Evolutionary conservation across 192 early-diverging fungal genomes (phyloP), one percentile per base, ranked within the genome.

Genomic region (Dispira simplex): DNA sequence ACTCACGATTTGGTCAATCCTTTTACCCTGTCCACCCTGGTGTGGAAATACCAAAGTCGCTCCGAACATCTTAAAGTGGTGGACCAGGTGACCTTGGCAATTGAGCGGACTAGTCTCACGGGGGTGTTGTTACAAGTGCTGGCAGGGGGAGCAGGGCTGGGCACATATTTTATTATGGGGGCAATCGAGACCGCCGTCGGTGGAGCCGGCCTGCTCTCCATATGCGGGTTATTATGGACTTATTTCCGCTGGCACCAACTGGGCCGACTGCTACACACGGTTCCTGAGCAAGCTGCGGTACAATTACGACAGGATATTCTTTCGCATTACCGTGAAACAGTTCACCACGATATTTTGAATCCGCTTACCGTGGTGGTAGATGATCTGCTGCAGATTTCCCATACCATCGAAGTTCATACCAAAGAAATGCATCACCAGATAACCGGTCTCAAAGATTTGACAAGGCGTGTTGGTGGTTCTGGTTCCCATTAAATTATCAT

Each of bases 311-410:
- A 20, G 49, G n/a, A 18, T 23, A 51, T 23, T 51, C 23, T 20
- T 18, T 18, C 16, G 8, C 49, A 51, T 4, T 51, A 51, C 49
- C 49, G 23, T 20, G 23, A 1, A 20, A 4, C 49, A 51, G 8
- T 51, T 51, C 49, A 23, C 25, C 26, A 44, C 4, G 26, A 26
- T 26, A 59, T 59, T n/a, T n/a, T 27, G 25, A 27, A 73, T 46
- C 49, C 64, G 10, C 71, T 71, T 14, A 71, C 71, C 57, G 71
- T 69, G 52, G 62, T 65, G 11, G 52, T 74, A n/a, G 68, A 66
- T 64, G 70, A 68, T 46, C 11, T 26, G 10, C 0, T 16, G 20
- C n/a, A 52, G 28, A 11, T n/a, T 46, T 45, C 20, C 45, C 9
- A 27, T 10, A 9, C 45, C n/a, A 57, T 26, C 16, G 44, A 65